Percentiles rank a stretch among this genome's conserved stretches.
These are phyloP conservation scores for Dissophora ornata DNA, from an alignment of 192 early-diverging fungal genomes.

Conservation along the genomic window DNA sequence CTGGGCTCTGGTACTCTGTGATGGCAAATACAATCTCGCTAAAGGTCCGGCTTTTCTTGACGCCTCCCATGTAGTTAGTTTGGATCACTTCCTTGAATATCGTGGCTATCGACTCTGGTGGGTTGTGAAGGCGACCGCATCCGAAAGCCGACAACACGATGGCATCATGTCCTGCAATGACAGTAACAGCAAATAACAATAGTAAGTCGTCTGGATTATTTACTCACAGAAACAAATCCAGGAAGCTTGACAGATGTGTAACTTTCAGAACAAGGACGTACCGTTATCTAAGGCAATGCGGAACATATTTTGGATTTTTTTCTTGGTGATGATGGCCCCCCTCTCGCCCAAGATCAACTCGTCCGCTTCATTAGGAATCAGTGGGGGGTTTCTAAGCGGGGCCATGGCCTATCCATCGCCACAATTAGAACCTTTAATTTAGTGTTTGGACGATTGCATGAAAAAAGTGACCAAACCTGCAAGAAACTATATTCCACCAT, in stretches of 20 bases:
- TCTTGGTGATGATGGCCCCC: slow-evolving; percentile 47
- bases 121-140: slow-evolving; percentile 55
- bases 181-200: not conserved
- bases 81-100: slow-evolving; percentile 58
- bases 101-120: slow-evolving; percentile 45
- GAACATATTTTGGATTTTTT: slow-evolving; percentile 58
- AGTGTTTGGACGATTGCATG: too few species aligned
- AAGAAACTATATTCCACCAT: too few species aligned
- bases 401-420: slow-evolving; percentile 45
- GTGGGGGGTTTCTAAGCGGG: slow-evolving; percentile 43
- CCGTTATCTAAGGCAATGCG: slow-evolving; percentile 60
- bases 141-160: slow-evolving; percentile 60
- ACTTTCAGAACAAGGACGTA: too few species aligned
- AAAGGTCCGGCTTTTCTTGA: slow-evolving; percentile 45
- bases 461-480: too few species aligned
- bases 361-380: slow-evolving; percentile 31
- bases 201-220: not conserved
- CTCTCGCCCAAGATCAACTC: slow-evolving; percentile 52
- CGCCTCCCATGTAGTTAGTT: slow-evolving; percentile 51
- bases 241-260: too few species aligned
- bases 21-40: slow-evolving; percentile 50
- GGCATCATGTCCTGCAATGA: slow-evolving; percentile 51
- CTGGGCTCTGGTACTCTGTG: slow-evolving; percentile 27
- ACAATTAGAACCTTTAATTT: not conserved
- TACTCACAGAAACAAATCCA: too few species aligned